These are phyloP conservation scores for Helicosporidium sp. DNA, from an alignment of 139 green algal genomes.

Conservation along the genomic window DNA sequence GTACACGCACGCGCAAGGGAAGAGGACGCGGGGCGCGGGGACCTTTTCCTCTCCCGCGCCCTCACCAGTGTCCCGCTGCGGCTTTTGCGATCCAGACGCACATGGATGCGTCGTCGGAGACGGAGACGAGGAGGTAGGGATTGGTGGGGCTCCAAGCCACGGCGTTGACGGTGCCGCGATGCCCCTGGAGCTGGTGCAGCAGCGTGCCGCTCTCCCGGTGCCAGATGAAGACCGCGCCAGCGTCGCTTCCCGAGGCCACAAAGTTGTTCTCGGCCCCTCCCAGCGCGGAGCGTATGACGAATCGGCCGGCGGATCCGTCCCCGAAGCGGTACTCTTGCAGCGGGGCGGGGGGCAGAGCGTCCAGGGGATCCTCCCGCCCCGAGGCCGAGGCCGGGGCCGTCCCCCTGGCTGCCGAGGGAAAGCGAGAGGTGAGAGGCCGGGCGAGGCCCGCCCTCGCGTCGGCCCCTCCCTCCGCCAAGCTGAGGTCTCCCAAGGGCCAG, in stretches of 20 bases:
- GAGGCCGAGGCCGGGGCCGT: background rate
- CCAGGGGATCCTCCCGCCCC: constrained; percentile 1
- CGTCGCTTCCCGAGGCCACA: constrained; percentile 60
- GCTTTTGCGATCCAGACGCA: constrained; percentile 11
- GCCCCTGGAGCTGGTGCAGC: constrained; percentile 49
- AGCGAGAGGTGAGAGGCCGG: background rate
- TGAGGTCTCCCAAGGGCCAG: constrained; percentile 12
- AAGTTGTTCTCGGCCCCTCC: constrained; percentile 50
- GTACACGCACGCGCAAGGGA: too few species aligned
- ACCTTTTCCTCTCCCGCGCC: too few species aligned
- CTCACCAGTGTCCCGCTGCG: background rate
- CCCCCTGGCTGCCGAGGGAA: background rate
- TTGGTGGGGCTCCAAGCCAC: constrained; percentile 81
- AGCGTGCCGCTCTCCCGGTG: constrained; percentile 46
- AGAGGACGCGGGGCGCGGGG: too few species aligned
- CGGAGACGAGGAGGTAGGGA: constrained; percentile 13
- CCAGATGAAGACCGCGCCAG: constrained; percentile 56
- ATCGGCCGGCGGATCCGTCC: constrained; percentile 23
- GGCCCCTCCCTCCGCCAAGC: background rate
- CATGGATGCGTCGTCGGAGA: constrained; percentile 13
- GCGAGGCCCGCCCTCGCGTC: background rate
- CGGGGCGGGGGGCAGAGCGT: constrained; percentile 1
- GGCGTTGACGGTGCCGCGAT: constrained; percentile 54
- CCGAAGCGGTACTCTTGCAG: constrained; percentile 3
- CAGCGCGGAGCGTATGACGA: constrained; percentile 60